Conservation (phyloP, 2,329 filamentous ascomycete genomes). For the Claviceps arundinis region DNA sequence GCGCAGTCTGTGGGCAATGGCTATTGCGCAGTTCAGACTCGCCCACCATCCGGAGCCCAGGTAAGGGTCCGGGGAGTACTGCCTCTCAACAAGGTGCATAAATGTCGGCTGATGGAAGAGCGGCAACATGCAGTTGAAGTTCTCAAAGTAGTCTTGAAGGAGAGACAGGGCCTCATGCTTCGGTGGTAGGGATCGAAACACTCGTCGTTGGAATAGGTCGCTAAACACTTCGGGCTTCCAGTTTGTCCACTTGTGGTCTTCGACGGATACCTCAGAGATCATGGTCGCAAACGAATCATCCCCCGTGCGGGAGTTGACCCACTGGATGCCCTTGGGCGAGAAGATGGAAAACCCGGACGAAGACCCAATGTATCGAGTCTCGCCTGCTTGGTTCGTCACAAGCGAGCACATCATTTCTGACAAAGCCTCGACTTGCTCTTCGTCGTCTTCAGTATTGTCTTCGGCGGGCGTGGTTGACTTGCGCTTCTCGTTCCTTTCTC, state of each 20-base stretch:
- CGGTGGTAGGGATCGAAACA: constrained; percentile 72
- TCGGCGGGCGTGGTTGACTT: constrained; percentile 26
- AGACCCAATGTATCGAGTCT: constrained; percentile 95
- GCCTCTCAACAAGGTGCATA: constrained; percentile 89
- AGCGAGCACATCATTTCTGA: constrained; percentile 99
- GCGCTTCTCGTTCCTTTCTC: constrained; percentile 20
- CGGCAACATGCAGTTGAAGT: constrained; percentile 98
- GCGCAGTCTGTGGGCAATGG: constrained; percentile 82
- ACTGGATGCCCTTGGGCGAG: constrained; percentile 93
- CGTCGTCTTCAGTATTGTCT: constrained; percentile 29
- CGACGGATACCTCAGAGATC: constrained; percentile 81
- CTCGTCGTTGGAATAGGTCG: constrained; percentile 74
- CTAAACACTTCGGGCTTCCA: constrained; percentile 98
- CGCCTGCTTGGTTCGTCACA: constrained; percentile 86
- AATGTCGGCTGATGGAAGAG: constrained; percentile 96
- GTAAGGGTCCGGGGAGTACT: constrained; percentile 87
- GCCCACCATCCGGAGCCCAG: constrained; percentile 98
- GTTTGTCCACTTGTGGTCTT: constrained; percentile 90
- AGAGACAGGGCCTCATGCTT: constrained; percentile 81
- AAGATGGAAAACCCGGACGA: constrained; percentile 98
- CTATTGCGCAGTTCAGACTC: constrained; percentile 82
- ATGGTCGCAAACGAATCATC: constrained; percentile 89
- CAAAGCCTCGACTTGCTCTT: constrained; percentile 68
- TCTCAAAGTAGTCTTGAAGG: constrained; percentile 89
- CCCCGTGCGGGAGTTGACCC: constrained; percentile 97